Conservation (phyloP, 148 eudicot genomes). For the Fagopyrum esculentum region DNA sequence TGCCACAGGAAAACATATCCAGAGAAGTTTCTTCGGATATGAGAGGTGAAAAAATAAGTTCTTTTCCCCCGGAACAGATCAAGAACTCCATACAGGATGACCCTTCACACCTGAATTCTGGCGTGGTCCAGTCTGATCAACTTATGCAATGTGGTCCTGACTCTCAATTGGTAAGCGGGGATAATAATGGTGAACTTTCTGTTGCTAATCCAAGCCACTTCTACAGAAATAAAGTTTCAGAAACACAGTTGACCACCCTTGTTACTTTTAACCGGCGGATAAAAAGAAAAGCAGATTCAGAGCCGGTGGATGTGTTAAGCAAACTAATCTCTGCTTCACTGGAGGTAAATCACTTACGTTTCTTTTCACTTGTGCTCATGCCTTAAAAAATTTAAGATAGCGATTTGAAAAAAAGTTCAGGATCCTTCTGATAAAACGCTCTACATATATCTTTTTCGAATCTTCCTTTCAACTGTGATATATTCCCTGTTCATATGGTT, state of each 20-base stretch:
- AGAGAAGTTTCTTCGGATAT: constrained; percentile 13
- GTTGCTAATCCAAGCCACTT: constrained; percentile 5
- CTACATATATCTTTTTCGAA: background rate
- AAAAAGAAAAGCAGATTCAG: constrained; percentile 27
- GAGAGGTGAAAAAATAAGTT: constrained; percentile 14
- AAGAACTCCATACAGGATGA: constrained; percentile 14
- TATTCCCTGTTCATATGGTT: background rate
- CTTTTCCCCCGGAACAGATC: constrained; percentile 6
- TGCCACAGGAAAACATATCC: constrained; percentile 13
- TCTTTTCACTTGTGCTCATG: background rate
- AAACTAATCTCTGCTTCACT: constrained; percentile 9
- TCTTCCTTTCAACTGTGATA: background rate
- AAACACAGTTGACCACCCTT: constrained; percentile 21
- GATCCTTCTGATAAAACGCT: background rate
- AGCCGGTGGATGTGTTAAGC: constrained; percentile 6
- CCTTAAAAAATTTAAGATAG: background rate
- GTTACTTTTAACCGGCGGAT: constrained; percentile 44
- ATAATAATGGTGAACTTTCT: constrained; percentile 10
- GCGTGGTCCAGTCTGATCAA: constrained; percentile 15
- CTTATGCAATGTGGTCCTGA: constrained; percentile 15
- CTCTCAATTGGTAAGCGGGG: constrained; percentile 20
- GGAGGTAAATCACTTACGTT: constrained; percentile 18
- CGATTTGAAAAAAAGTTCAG: background rate
- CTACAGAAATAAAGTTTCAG: constrained; percentile 9
- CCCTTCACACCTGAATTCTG: constrained; percentile 19